Evolutionary conservation across 163 green algal genomes (phyloP), one percentile per base, ranked within the genome.

Genomic region (Chloromonas sp.): DNA sequence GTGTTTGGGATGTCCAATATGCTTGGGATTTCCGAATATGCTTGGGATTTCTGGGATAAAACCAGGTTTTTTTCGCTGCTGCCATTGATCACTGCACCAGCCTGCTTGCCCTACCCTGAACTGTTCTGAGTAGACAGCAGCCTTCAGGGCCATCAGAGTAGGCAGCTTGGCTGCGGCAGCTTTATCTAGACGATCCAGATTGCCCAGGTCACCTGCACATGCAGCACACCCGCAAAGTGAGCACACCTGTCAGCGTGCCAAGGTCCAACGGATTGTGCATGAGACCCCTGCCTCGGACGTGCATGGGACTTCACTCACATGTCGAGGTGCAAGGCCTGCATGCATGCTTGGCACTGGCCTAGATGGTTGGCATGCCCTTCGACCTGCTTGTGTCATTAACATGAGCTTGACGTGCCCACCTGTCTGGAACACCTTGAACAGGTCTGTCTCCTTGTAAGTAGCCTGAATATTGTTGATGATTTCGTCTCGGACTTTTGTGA

Each of bases 381-480:
- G 36, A 36, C 36, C 36, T 36, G 36, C 36, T 36, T 36, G 36
- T 36, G 36, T 36, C 36, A 36, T 36, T 36, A 36, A 36, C 36
- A 36, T 15, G 66, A 74, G 66, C 66, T 11, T 5, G 2, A 81
- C 77, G 36, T 13, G 77, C 77, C n/a, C 77, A 92, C 91, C 89
- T 82, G 91, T 93, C 86, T 94, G 91, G 79, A 94, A 94, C 70
- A 98, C 94, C 88, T 97, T 97, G 92, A 98, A 98, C 60, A 98
- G 89, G 88, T 98, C 95, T 1, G 95, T 98, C 85, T 98, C 95
- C 89, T 98, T 98, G 93, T 96, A 98, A 3, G 94, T 97, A 1
- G 94, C 95, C 83, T 94, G 78, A 15, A 98, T 88, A 88, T 96
- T 95, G 61, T 92, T 86, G 59, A 98, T 93, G 61, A 98, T 93